phyloP scores from a whole-genome alignment of 1,284 basidiomycete species.

The Cryptococcus depauperatus region DNA sequence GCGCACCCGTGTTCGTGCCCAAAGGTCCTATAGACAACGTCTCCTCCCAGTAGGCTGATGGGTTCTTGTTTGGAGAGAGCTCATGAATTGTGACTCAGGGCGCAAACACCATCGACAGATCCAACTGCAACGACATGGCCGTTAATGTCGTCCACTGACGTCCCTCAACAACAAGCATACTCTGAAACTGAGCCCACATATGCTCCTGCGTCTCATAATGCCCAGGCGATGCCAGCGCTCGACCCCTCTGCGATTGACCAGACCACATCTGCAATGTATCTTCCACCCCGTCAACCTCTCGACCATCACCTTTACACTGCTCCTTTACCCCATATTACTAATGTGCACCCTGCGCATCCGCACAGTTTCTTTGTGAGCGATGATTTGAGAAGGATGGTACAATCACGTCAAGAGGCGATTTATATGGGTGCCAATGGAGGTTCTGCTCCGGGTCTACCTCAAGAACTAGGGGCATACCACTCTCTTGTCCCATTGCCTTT shows the following conservation, averaged over 20 bases:
- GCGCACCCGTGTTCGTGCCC: slow-evolving; percentile 76
- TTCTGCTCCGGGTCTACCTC: slow-evolving; percentile 57
- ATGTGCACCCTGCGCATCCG: slow-evolving; percentile 42
- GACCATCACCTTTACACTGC: slow-evolving; percentile 86
- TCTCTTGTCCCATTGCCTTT: slow-evolving; percentile 62
- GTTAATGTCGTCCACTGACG: not conserved
- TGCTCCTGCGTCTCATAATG: too few relatives aligned
- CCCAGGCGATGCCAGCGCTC: not conserved
- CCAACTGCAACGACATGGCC: not conserved
- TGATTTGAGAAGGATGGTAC: slow-evolving; percentile 67
- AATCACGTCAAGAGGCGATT: slow-evolving; percentile 68
- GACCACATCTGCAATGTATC: not conserved
- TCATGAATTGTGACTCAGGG: not conserved
- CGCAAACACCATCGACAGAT: not conserved
- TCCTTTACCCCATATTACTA: slow-evolving; percentile 51
- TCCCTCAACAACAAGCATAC: too few relatives aligned
- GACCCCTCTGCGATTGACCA: not conserved
- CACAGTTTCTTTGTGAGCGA: slow-evolving; percentile 61
- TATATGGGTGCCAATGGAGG: slow-evolving; percentile 43
- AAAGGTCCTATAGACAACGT: slow-evolving; percentile 50
- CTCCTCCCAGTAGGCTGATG: slow-evolving; percentile 11
- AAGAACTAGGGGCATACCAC: slow-evolving; percentile 86
- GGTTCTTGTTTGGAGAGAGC: not conserved
- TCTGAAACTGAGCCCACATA: too few relatives aligned
- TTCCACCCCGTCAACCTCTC: slow-evolving; percentile 45